These are phyloP conservation scores for Malania oleifera DNA, from an alignment of 164 flowering plant species.

Conservation along the genomic window DNA sequence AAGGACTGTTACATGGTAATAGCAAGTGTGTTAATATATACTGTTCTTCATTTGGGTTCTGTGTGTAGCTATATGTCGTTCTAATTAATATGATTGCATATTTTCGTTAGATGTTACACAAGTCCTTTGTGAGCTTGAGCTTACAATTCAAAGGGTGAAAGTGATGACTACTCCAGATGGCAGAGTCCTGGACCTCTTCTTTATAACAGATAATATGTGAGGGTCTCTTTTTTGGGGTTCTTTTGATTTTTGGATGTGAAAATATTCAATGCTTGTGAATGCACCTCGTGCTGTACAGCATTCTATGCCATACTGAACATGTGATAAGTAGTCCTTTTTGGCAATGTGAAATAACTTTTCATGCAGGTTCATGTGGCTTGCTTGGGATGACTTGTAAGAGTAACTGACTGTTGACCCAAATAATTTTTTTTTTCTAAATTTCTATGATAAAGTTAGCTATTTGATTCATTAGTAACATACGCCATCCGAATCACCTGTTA, in stretches of 20 bases:
- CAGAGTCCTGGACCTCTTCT: conserved; percentile 67
- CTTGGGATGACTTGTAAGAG: too few species aligned
- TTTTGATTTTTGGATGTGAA: background rate
- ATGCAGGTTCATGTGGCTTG: background rate
- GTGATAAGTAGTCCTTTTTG: background rate
- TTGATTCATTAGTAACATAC: too few species aligned
- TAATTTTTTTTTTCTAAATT: too few species aligned
- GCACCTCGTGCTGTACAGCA: background rate
- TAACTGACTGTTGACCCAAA: too few species aligned
- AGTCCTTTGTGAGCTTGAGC: conserved; percentile 64
- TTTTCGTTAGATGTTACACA: conserved; percentile 55
- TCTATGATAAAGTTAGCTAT: too few species aligned
- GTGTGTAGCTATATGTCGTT: background rate
- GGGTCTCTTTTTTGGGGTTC: conserved; percentile 12
- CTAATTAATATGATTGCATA: background rate
- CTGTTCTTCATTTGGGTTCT: background rate
- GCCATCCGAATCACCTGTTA: too few species aligned
- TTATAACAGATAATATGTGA: conserved; percentile 60
- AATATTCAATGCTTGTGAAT: background rate
- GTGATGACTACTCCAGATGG: conserved; percentile 83
- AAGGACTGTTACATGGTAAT: conserved; percentile 76
- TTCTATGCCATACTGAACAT: background rate
- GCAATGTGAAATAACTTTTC: background rate
- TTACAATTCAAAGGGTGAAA: conserved; percentile 69
- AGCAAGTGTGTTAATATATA: background rate